Evolutionary conservation across 2,329 filamentous ascomycete species (phyloP), one percentile per base, ranked within the genome.

Genomic region (Pezicula radicicola): DNA sequence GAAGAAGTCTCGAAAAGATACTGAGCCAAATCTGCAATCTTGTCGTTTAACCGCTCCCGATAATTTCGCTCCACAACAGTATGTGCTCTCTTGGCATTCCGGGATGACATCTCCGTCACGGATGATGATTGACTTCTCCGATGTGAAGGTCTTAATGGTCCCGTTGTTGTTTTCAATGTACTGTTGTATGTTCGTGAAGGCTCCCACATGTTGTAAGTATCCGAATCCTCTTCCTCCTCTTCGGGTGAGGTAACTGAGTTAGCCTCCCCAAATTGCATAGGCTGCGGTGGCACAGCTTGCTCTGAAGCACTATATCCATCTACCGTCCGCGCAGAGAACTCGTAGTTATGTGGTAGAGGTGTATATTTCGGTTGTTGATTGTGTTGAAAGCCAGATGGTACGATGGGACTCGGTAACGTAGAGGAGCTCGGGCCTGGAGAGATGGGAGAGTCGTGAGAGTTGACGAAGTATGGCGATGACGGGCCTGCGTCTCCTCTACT

Each of bases 11-110:
- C 56, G n/a, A 62, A 62, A 7, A 60, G 50, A 52, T 60, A 60
- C 15, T 53, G 19, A 2, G 55, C 56, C 18, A 60, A 47, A 25
- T 60, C 58, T 2, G 58, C 49, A 33, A 60, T 62, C 44, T 62
- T 60, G 35, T 59, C 57, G 37, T 62, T 62, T 16, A 62, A 36
- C 33, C 59, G 47, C 39, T 62, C 59, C 28, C 59, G 53, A 48
- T 62, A 62, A 42, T 62, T 61, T 35, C 57, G 45, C 39, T 61
- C 57, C 18, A 61, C 56, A 6, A 60, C 52, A 10, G 58, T 61
- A 47, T 61, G 59, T 30, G 59, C 54, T 13, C 53, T 30, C 39
- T 59, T 61, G 3, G 58, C 58, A 46, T 51, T 53, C 39, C 46
- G 51, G 2, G 54, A 27, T 33, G 50, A 46, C 9, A 33, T 28